Conservation (phyloP, 257 asterid genomes). For the Dorcoceras hygrometricum region DNA sequence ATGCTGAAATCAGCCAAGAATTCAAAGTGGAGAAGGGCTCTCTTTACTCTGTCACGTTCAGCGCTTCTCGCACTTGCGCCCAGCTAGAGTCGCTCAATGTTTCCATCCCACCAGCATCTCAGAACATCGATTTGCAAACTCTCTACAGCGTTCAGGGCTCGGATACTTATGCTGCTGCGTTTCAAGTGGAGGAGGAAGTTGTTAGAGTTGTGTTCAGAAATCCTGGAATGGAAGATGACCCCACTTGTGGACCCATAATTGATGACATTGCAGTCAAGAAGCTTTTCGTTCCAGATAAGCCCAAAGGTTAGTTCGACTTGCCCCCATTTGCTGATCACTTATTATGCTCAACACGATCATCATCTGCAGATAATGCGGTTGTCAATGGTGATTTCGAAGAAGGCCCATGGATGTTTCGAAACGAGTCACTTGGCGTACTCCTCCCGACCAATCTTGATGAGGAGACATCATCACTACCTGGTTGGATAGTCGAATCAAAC, state of each 20-base stretch:
- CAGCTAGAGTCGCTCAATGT: conserved; percentile 95
- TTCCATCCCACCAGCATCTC: conserved; percentile 80
- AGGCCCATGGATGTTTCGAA: conserved; percentile 94
- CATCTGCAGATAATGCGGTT: conserved; percentile 63
- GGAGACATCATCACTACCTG: conserved; percentile 80
- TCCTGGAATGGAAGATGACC: conserved; percentile 99
- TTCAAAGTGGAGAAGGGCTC: conserved; percentile 70
- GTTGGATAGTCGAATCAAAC: conserved; percentile 96
- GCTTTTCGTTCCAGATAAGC: conserved; percentile 68
- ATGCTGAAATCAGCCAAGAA: conserved; percentile 88
- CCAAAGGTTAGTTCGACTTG: conserved; percentile 53
- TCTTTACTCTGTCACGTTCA: conserved; percentile 77
- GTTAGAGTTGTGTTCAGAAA: conserved; percentile 58
- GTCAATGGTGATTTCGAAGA: conserved; percentile 90
- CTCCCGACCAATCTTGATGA: conserved; percentile 94
- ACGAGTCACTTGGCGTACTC: conserved; percentile 78
- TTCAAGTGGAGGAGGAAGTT: conserved; percentile 56
- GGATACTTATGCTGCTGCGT: conserved; percentile 94
- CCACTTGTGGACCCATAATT: conserved; percentile 92
- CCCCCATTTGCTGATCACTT: conserved; percentile 7
- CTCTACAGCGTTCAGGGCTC: conserved; percentile 87
- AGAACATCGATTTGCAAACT: conserved; percentile 90
- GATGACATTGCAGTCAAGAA: conserved; percentile 91
- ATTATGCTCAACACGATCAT: background rate
- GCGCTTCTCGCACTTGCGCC: conserved; percentile 98